phyloP scores from a whole-genome alignment of 2,329 filamentous ascomycete genomes.

The Fusarium sp. region DNA sequence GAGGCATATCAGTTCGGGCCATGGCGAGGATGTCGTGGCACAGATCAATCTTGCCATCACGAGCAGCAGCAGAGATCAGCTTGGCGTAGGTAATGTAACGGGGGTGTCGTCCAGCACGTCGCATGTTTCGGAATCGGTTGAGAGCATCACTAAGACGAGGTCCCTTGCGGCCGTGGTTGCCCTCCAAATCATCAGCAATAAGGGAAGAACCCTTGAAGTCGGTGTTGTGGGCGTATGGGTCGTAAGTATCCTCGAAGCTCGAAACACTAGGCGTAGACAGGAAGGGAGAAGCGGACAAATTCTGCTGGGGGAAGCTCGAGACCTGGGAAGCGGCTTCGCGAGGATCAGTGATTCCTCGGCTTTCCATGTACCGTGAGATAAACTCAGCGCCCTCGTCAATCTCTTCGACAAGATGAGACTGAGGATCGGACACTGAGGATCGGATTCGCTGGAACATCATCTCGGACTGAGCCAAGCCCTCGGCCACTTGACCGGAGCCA shows the following conservation, averaged over 20 bases:
- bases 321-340: constrained; percentile 60
- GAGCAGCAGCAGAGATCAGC: constrained; percentile 87
- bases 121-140: constrained; percentile 88
- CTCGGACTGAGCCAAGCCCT: constrained; percentile 79
- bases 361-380: constrained; percentile 65
- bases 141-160: constrained; percentile 81
- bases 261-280: constrained; percentile 64
- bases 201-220: constrained; percentile 93
- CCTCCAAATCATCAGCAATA: constrained; percentile 90
- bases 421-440: constrained; percentile 59
- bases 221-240: constrained; percentile 88
- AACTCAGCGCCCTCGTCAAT: constrained; percentile 86
- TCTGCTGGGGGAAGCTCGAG: constrained; percentile 55
- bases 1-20: constrained; percentile 87
- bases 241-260: constrained; percentile 80
- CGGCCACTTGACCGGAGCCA: constrained; percentile 81
- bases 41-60: constrained; percentile 80
- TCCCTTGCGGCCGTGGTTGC: constrained; percentile 73
- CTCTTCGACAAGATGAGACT: constrained; percentile 72
- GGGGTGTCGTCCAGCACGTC: constrained; percentile 87
- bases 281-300: constrained; percentile 57
- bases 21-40: constrained; percentile 88
- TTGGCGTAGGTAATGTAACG: constrained; percentile 97
- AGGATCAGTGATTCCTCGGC: constrained; percentile 62
- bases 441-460: constrained; percentile 88